These are phyloP conservation scores for Calonectria pauciramosa DNA, from an alignment of 2,329 filamentous ascomycete species.

Conservation along the genomic window DNA sequence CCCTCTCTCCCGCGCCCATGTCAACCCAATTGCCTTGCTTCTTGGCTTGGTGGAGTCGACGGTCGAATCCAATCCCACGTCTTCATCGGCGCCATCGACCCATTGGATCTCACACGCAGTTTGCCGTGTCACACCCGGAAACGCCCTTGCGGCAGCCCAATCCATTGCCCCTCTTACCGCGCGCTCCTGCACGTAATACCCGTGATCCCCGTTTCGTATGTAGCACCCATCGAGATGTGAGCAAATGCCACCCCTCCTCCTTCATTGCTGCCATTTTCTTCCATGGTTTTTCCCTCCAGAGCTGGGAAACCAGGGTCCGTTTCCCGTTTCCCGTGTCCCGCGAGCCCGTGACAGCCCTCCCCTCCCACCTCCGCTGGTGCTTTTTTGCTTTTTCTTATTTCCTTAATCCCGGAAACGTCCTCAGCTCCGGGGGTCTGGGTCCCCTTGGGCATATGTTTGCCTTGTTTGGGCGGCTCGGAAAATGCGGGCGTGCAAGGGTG, in stretches of 20 bases:
- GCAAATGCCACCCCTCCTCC: not conserved
- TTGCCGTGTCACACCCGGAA: slow-evolving; percentile 17
- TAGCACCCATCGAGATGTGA: slow-evolving; percentile 1
- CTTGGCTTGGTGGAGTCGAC: not conserved
- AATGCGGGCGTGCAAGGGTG: slow-evolving; percentile 8
- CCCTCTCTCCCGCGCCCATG: not conserved
- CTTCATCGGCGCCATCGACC: slow-evolving; percentile 12
- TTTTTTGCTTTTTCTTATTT: slow-evolving; percentile 6
- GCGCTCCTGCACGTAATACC: slow-evolving; percentile 20
- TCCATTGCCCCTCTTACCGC: not conserved
- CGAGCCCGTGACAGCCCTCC: not conserved
- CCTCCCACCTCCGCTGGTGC: not conserved
- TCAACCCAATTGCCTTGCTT: not conserved
- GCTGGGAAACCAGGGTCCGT: slow-evolving; percentile 1
- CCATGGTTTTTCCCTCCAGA: not conserved
- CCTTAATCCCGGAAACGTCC: slow-evolving; percentile 5
- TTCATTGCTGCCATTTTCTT: not conserved
- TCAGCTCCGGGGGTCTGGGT: slow-evolving; percentile 6
- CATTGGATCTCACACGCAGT: slow-evolving; percentile 14
- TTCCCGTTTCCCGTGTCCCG: not conserved
- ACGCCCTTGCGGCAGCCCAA: slow-evolving; percentile 10
- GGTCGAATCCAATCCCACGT: slow-evolving; percentile 4
- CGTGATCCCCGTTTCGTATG: slow-evolving; percentile 13
- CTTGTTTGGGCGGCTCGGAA: slow-evolving; percentile 1
- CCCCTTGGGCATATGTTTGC: slow-evolving; percentile 8